phyloP scores from a whole-genome alignment of 2,329 filamentous ascomycete genomes.

The Camillea tinctor region DNA sequence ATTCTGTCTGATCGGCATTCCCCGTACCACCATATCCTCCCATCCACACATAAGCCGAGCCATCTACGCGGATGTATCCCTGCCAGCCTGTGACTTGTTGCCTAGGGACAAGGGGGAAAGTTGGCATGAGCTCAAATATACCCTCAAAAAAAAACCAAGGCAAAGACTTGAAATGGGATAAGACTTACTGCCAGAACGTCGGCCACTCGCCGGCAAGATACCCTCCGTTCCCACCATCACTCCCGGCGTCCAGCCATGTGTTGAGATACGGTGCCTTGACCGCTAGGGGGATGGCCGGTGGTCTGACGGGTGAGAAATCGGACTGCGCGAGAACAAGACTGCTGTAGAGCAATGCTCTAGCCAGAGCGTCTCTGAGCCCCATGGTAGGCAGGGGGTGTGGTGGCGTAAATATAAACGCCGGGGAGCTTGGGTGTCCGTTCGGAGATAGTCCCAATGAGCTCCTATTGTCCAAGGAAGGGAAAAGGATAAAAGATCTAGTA shows the following conservation, averaged over 20 bases:
- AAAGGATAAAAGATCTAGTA: background rate
- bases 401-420: background rate
- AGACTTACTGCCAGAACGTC: conserved; percentile 64
- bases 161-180: background rate
- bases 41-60: conserved; percentile 65
- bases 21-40: conserved; percentile 51
- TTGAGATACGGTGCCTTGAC: conserved; percentile 75
- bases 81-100: conserved; percentile 63
- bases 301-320: conserved; percentile 61
- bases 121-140: conserved; percentile 12
- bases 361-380: conserved; percentile 26
- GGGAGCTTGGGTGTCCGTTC: conserved; percentile 1
- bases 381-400: conserved; percentile 16
- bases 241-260: conserved; percentile 64
- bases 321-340: conserved; percentile 39
- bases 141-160: background rate
- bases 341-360: conserved; percentile 29
- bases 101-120: conserved; percentile 30
- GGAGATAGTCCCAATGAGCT: conserved; percentile 4
- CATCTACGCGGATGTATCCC: conserved; percentile 69
- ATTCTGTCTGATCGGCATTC: conserved; percentile 58
- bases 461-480: background rate
- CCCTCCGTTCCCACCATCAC: conserved; percentile 61
- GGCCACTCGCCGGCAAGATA: conserved; percentile 69
- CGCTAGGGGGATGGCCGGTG: conserved; percentile 68